Percentiles rank a stretch among this genome's conserved stretches.
These are phyloP conservation scores for Scenedesmus sp. DNA, from an alignment of 163 green algal species.

Conservation along the genomic window DNA sequence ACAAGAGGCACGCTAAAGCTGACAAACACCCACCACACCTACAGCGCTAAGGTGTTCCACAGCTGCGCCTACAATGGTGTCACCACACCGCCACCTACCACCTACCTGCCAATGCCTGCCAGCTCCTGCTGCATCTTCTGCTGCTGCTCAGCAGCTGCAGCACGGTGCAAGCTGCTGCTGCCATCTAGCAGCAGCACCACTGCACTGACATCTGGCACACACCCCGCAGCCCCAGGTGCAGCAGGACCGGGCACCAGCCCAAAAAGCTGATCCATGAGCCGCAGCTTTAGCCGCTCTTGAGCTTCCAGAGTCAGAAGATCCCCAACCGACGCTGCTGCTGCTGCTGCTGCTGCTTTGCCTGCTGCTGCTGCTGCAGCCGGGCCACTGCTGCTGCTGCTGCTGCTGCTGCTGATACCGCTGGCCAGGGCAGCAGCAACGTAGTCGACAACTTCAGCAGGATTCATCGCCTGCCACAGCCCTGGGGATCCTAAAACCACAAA, in stretches of 20 bases:
- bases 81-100: background rate
- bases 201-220: constrained; percentile 27
- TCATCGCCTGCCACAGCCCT: constrained; percentile 44
- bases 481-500: constrained; percentile 36
- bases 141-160: background rate
- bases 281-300: constrained; percentile 43
- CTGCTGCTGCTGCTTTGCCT: background rate
- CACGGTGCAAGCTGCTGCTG: background rate
- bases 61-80: background rate
- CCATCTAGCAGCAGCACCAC: constrained; percentile 34
- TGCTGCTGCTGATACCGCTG: background rate
- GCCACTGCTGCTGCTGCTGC: background rate
- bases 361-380: background rate
- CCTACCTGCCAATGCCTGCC: constrained; percentile 12
- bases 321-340: background rate
- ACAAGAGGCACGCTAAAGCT: background rate
- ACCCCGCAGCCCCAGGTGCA: background rate
- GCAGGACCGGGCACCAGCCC: background rate
- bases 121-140: constrained; percentile 21
- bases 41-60: background rate
- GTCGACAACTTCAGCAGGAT: constrained; percentile 40
- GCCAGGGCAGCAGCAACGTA: constrained; percentile 38
- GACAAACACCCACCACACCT: background rate
- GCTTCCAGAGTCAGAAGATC: constrained; percentile 43
- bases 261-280: constrained; percentile 35